These are phyloP conservation scores for Aureoboletus auriporus DNA, from an alignment of 768 basidiomycete species.

Conservation along the genomic window DNA sequence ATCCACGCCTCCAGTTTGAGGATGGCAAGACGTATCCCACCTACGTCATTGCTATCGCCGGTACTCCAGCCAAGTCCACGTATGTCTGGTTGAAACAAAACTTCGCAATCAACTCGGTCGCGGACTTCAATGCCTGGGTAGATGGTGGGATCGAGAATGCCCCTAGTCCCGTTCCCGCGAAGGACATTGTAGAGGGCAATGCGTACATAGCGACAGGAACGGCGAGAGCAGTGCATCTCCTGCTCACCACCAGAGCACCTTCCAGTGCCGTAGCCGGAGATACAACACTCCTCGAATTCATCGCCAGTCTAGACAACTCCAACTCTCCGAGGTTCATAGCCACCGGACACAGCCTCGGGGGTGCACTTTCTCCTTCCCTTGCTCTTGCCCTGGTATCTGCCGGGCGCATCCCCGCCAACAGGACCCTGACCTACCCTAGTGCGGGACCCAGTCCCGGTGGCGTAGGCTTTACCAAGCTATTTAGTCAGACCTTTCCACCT, in stretches of 20 bases:
- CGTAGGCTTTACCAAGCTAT: neutral
- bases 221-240: neutral
- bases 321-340: neutral
- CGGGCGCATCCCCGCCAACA: neutral
- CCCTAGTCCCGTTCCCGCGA: neutral
- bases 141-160: neutral
- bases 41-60: constrained; percentile 13
- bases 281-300: neutral
- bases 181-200: neutral
- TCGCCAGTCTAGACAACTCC: neutral
- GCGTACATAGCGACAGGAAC: constrained; percentile 4
- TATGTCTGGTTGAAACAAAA: constrained; percentile 4
- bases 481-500: neutral
- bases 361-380: constrained; percentile 3
- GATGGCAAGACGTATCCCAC: constrained; percentile 6
- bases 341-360: constrained; percentile 5
- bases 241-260: neutral
- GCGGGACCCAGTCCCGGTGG: constrained; percentile 5
- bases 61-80: neutral
- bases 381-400: constrained; percentile 4
- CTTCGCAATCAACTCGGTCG: constrained; percentile 5
- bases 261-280: neutral
- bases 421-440: neutral
- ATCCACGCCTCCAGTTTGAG: constrained; percentile 8
- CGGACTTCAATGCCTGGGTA: constrained; percentile 10